Evolutionary conservation across 441 rosid genomes (phyloP).

Genomic region (Raphanus hybrid): DNA sequence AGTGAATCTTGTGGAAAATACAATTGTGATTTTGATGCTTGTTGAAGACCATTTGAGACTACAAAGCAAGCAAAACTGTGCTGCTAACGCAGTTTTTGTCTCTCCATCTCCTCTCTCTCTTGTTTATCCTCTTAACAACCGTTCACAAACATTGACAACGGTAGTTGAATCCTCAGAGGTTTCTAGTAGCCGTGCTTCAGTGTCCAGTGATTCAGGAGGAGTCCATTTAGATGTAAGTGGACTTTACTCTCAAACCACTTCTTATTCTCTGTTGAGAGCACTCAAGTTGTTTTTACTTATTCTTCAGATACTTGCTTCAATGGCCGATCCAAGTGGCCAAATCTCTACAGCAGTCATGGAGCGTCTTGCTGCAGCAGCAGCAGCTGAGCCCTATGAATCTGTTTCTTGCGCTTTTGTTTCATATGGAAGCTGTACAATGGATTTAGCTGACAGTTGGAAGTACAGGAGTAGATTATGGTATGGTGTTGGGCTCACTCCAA

Average conservation of each 20-base stretch:
- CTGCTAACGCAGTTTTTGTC: conserved; percentile 55
- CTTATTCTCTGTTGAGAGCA: background rate
- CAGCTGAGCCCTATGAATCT: conserved; percentile 94
- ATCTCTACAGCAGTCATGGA: conserved; percentile 91
- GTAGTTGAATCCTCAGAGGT: conserved; percentile 58
- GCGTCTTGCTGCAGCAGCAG: conserved; percentile 95
- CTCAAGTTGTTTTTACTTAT: conserved; percentile 30
- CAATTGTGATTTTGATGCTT: conserved; percentile 95
- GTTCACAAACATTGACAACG: conserved; percentile 46
- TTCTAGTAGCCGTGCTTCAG: conserved; percentile 59
- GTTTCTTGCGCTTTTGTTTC: conserved; percentile 96
- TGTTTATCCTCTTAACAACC: conserved; percentile 59
- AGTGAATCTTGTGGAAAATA: conserved; percentile 93
- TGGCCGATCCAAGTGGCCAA: conserved; percentile 96
- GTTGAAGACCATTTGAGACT: conserved; percentile 95
- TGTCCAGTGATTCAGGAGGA: conserved; percentile 66
- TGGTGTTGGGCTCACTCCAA: conserved; percentile 81
- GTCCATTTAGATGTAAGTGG: conserved; percentile 85
- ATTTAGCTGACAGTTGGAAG: conserved; percentile 95
- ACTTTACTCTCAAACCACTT: background rate
- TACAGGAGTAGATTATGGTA: conserved; percentile 92
- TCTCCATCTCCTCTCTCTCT: conserved; percentile 81
- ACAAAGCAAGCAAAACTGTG: conserved; percentile 83
- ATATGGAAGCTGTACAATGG: conserved; percentile 87
- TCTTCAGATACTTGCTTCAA: conserved; percentile 86